Percentiles rank a stretch among this genome's conserved stretches.
Conservation (phyloP, 2,329 filamentous ascomycete species). For the Colletotrichum eremochloae region DNA sequence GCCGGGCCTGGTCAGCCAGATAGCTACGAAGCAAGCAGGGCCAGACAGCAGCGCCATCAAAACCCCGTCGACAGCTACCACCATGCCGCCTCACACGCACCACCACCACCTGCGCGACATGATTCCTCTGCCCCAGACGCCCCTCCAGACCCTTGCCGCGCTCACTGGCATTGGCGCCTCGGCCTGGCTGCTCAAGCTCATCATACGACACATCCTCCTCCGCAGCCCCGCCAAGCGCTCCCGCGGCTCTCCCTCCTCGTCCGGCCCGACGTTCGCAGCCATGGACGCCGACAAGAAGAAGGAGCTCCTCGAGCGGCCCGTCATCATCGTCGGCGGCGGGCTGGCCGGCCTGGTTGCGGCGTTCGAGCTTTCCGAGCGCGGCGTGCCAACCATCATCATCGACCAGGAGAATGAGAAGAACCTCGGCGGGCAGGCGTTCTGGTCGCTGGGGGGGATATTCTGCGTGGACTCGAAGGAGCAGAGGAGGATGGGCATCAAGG, state of each 20-base stretch:
- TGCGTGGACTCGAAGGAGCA: constrained; percentile 70
- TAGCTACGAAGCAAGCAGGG: not conserved
- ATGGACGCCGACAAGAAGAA: constrained; percentile 29
- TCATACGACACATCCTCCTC: constrained; percentile 40
- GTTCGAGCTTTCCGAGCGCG: constrained; percentile 65
- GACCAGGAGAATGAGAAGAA: constrained; percentile 71
- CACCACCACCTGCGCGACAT: constrained; percentile 18
- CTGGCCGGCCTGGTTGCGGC: constrained; percentile 72
- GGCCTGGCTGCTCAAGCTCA: constrained; percentile 38
- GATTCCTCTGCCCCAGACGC: constrained; percentile 33
- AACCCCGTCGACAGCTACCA: not conserved
- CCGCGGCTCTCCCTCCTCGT: constrained; percentile 21
- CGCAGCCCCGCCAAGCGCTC: constrained; percentile 33
- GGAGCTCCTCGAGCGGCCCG: constrained; percentile 51
- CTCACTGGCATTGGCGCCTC: constrained; percentile 36
- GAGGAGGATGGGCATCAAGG: constrained; percentile 69
- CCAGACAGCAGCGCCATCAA: not conserved
- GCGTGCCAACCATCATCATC: constrained; percentile 64
- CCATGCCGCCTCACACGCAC: constrained; percentile 22
- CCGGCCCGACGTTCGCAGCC: constrained; percentile 33
- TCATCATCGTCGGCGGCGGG: constrained; percentile 69
- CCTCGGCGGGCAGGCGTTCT: constrained; percentile 73
- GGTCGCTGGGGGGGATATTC: constrained; percentile 74
- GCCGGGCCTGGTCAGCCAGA: not conserved
- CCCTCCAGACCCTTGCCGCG: constrained; percentile 30